phyloP scores from a whole-genome alignment of 139 green algal species.

The Tetraselmis striata region DNA sequence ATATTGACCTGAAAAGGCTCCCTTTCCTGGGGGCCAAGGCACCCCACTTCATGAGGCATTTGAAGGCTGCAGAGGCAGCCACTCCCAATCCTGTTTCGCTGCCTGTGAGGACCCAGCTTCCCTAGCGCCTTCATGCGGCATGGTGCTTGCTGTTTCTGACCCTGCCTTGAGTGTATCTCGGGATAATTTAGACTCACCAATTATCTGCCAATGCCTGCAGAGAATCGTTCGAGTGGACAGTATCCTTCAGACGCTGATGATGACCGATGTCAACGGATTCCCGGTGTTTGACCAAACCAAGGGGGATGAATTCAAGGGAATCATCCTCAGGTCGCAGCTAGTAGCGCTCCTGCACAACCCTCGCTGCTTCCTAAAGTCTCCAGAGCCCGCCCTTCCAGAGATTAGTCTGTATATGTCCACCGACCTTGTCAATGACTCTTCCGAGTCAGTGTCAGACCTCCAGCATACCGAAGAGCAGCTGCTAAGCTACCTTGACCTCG shows the following conservation, averaged over 20 bases:
- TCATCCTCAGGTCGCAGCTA: conserved; percentile 52
- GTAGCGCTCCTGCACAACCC: conserved; percentile 40
- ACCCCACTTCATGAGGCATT: background rate
- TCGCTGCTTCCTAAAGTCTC: conserved; percentile 28
- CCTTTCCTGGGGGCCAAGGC: conserved; percentile 35
- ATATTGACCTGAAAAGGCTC: conserved; percentile 51
- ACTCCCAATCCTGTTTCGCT: background rate
- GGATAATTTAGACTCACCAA: no score
- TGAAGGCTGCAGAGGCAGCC: background rate
- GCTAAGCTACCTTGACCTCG: conserved; percentile 54
- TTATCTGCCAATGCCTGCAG: no score
- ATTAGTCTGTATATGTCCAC: conserved; percentile 18
- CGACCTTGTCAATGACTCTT: conserved; percentile 34
- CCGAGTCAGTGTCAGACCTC: conserved; percentile 2
- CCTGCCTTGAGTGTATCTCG: no score
- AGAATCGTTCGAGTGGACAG: conserved; percentile 40
- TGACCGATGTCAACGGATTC: conserved; percentile 56
- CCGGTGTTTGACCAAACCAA: conserved; percentile 36
- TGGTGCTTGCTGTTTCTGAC: no score
- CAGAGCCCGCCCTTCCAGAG: conserved; percentile 18
- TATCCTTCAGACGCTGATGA: conserved; percentile 37
- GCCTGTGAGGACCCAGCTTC: background rate
- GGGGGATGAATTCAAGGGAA: conserved; percentile 20
- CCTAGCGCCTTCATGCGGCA: no score
- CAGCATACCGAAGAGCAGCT: conserved; percentile 32